phyloP scores from a whole-genome alignment of 352 stramenopile species.

The Pythium pectinolyticum region DNA sequence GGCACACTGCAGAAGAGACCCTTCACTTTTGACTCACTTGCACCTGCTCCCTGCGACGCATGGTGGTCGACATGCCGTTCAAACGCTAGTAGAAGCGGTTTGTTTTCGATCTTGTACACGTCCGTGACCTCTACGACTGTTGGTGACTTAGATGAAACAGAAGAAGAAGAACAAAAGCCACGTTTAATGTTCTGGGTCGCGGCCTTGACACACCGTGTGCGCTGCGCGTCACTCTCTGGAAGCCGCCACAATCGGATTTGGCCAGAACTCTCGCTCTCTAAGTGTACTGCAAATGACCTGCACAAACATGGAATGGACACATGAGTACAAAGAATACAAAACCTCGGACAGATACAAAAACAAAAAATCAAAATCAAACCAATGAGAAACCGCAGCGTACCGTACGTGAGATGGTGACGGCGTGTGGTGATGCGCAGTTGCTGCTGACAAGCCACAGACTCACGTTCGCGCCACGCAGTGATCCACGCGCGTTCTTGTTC shows the following conservation, averaged over 20 bases:
- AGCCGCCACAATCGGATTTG: conserved; percentile 58
- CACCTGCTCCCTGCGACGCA: too few species aligned
- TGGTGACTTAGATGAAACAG: conserved; percentile 19
- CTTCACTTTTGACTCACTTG: conserved; percentile 56
- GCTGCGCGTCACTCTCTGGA: conserved; percentile 44
- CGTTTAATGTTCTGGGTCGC: conserved; percentile 72
- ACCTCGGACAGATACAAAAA: background rate
- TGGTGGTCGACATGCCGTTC: conserved; percentile 41
- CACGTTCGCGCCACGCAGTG: conserved; percentile 30
- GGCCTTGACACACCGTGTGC: conserved; percentile 59
- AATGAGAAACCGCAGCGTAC: background rate
- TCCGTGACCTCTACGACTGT: conserved; percentile 58
- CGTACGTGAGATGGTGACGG: conserved; percentile 50
- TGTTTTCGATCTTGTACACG: conserved; percentile 85
- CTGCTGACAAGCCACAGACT: conserved; percentile 33
- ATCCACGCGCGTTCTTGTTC: conserved; percentile 52
- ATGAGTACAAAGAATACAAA: background rate
- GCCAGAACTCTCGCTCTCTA: conserved; percentile 60
- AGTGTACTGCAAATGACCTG: conserved; percentile 62
- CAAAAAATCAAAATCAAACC: background rate
- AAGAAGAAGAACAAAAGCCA: too few species aligned
- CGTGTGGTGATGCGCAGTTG: conserved; percentile 37
- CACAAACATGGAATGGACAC: too few species aligned
- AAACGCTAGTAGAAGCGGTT: conserved; percentile 53
- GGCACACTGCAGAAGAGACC: conserved; percentile 73